These are phyloP conservation scores for Amborella trichopoda DNA, from an alignment of 164 flowering plant species.

Conservation along the genomic window DNA sequence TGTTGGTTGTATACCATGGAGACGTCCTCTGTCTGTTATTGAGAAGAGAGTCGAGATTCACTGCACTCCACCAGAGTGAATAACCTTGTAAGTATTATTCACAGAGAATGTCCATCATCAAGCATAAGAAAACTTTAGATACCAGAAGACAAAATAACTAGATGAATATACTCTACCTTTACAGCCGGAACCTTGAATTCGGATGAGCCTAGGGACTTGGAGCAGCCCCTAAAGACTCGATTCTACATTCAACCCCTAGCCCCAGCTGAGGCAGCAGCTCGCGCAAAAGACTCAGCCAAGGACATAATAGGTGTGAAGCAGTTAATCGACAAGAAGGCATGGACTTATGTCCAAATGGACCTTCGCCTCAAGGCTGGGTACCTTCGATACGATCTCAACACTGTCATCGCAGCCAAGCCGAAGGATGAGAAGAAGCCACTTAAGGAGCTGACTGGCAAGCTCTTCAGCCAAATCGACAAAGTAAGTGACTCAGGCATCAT, in stretches of 20 bases:
- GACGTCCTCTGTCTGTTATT: too few species aligned
- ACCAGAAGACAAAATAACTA: too few species aligned
- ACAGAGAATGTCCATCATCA: too few species aligned
- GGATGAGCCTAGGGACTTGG: conserved; percentile 71
- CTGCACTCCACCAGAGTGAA: too few species aligned
- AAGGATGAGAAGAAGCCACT: conserved; percentile 69
- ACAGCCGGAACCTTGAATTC: conserved; percentile 91
- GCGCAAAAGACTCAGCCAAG: conserved; percentile 87
- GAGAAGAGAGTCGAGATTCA: too few species aligned
- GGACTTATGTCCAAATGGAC: conserved; percentile 86
- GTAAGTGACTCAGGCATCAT: too few species aligned
- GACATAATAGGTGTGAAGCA: conserved; percentile 67
- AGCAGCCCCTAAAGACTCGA: conserved; percentile 54
- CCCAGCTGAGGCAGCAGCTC: conserved; percentile 51
- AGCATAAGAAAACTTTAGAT: too few species aligned
- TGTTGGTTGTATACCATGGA: too few species aligned
- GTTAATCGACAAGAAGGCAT: conserved; percentile 77
- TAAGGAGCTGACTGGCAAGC: conserved; percentile 72
- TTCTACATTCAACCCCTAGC: conserved; percentile 70
- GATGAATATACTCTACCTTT: neutral
- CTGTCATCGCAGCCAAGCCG: conserved; percentile 66
- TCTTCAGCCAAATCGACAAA: conserved; percentile 44
- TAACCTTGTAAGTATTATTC: too few species aligned
- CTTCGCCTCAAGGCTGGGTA: conserved; percentile 64
- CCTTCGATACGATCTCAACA: conserved; percentile 88